These are phyloP conservation scores for Verruconis gallopava DNA, from an alignment of 2,329 filamentous ascomycete genomes.

Conservation along the genomic window DNA sequence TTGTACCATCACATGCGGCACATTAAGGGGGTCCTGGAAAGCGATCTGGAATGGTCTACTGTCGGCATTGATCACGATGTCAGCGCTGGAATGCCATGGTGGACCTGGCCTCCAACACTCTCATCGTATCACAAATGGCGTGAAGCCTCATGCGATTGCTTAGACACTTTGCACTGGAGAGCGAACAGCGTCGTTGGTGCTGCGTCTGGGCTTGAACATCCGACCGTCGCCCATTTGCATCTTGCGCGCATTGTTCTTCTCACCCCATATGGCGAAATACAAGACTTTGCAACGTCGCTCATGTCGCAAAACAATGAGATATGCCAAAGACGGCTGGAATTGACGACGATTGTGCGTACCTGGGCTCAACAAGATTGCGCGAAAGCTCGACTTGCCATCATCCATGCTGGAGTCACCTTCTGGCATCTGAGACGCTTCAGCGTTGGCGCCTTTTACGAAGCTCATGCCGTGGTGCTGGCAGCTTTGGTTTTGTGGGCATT, in stretches of 20 bases:
- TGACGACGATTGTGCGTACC: conserved; percentile 25
- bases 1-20: conserved; percentile 39
- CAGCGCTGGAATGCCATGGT: conserved; percentile 14
- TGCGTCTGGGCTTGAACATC: conserved; percentile 38
- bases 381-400: conserved; percentile 43
- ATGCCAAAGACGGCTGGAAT: not conserved
- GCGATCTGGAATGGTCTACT: conserved; percentile 28
- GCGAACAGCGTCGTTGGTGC: conserved; percentile 40
- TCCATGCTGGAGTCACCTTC: conserved; percentile 40
- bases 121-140: conserved; percentile 36
- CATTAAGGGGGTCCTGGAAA: conserved; percentile 22
- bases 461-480: conserved; percentile 32
- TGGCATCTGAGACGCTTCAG: conserved; percentile 41
- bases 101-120: conserved; percentile 34
- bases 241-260: conserved; percentile 40
- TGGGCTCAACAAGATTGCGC: conserved; percentile 41
- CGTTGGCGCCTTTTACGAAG: conserved; percentile 35
- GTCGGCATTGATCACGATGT: conserved; percentile 25
- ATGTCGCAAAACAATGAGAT: not conserved
- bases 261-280: conserved; percentile 35
- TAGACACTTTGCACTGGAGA: conserved; percentile 46
- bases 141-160: conserved; percentile 32
- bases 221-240: conserved; percentile 44
- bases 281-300: conserved; percentile 22
- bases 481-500: conserved; percentile 38